A percentile compares a stretch with the other conserved stretches of the same genome.
phyloP scores from a whole-genome alignment of 2,329 filamentous ascomycete species.

The Diaporthe humulicola region DNA sequence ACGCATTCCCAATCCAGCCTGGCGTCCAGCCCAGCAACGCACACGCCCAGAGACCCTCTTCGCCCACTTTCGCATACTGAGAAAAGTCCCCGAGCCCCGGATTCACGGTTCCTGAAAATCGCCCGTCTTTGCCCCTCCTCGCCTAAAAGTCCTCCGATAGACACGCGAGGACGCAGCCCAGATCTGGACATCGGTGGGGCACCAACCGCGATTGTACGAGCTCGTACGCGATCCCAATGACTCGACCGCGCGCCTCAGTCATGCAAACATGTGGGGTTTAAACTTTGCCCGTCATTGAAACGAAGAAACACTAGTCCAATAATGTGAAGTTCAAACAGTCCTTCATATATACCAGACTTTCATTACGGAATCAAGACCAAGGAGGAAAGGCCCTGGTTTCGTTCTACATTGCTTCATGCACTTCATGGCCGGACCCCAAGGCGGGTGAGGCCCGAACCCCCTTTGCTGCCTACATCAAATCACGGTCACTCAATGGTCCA shows the following conservation, averaged over 20 bases:
- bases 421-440: no score
- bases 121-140: neutral
- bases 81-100: neutral
- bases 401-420: neutral
- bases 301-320: constrained; percentile 22
- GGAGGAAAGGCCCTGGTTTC: neutral
- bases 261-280: neutral
- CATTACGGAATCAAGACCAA: neutral
- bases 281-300: neutral
- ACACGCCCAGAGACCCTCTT: neutral
- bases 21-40: neutral
- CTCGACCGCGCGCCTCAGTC: neutral
- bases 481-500: neutral
- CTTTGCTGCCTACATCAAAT: no score
- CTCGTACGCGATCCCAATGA: neutral
- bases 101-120: neutral
- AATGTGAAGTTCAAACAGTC: neutral
- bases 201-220: neutral
- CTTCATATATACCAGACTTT: constrained; percentile 12
- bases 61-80: constrained; percentile 6
- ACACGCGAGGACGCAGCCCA: neutral
- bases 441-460: no score
- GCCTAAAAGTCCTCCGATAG: neutral
- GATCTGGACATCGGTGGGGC: neutral
- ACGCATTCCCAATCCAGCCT: neutral